Base-by-base conservation (phyloP, 2,329 filamentous ascomycete species). In the Neurospora sp. region DNA sequence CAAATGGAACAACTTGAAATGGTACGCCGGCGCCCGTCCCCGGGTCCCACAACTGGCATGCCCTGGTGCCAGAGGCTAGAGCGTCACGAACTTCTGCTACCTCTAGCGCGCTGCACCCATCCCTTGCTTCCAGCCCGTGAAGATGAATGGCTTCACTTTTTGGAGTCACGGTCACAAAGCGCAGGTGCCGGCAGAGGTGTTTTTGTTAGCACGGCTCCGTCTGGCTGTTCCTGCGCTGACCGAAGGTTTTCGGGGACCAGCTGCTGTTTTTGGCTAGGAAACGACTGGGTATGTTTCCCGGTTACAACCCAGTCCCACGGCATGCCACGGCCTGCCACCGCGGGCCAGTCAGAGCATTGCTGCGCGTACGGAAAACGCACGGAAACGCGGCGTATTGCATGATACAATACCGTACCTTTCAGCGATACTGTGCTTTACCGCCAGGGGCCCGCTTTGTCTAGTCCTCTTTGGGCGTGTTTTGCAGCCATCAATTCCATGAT, bases 41-140 rank as follows among this genome's bases (percentile, higher is more conserved):
- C 72, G 69, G 70, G 72, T 74, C 71, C 73, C 73, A 70, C 73
- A 74, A 70, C 72, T 70, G 71, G 69, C 70, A 67, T 71, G n/a
- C n/a, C n/a, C n/a, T n/a, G 69, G 68, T 36, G 23, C 52, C 52
- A 10, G 52, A 62, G 6, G 52, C 28, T 62, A 36, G 28, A 52
- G 43, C 19, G 43, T 74, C 74, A 69, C 73, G 66, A 71, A 71
- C 72, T 74, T 69, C 40, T 69, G 72, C 72, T 76, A 23, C 19
- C 19, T 23, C 19, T 23, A 74, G 74, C 72, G 74, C 69, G 74
- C 72, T 74, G 74, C 74, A 74, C 69, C 70, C 72, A 68, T 71
- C 72, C 71, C 72, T 74, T 74, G 74, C 74, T 74, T 73, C 73
- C 72, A 68, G 40, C 66, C 41, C 62, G 38, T 62, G 52, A 62